These are phyloP conservation scores for Russula vinacea DNA, from an alignment of 768 basidiomycete genomes.

Conservation along the genomic window DNA sequence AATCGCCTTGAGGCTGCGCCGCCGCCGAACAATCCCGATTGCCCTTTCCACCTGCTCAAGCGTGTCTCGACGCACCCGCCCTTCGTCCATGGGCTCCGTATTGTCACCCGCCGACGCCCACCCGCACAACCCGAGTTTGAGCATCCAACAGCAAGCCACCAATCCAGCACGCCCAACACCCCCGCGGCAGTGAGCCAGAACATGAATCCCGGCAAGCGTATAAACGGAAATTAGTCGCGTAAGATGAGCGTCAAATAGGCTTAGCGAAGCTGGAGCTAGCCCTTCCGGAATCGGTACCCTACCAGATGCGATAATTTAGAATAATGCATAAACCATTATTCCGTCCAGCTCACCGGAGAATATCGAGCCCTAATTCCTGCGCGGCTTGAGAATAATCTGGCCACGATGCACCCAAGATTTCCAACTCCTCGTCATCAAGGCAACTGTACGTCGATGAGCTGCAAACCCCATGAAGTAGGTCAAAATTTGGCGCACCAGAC, in stretches of 20 bases:
- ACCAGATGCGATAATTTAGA: constrained; percentile 18
- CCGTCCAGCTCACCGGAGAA: constrained; percentile 61
- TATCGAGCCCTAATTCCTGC: constrained; percentile 62
- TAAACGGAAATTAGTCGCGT: constrained; percentile 64
- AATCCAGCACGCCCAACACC: constrained; percentile 93
- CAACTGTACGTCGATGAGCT: constrained; percentile 48
- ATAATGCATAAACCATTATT: not conserved
- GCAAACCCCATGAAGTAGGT: not conserved
- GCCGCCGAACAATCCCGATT: constrained; percentile 66
- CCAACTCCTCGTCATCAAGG: constrained; percentile 79
- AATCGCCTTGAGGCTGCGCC: constrained; percentile 85
- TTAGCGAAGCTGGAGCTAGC: constrained; percentile 62
- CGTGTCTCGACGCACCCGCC: constrained; percentile 44
- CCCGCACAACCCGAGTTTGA: constrained; percentile 87
- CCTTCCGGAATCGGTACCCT: constrained; percentile 91
- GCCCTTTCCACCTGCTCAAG: constrained; percentile 68
- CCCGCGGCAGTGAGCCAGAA: constrained; percentile 89
- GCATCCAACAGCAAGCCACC: constrained; percentile 87
- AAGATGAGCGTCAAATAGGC: constrained; percentile 63
- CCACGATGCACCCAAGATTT: constrained; percentile 86
- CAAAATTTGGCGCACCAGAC: constrained; percentile 57
- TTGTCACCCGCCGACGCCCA: constrained; percentile 44
- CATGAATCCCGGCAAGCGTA: constrained; percentile 64
- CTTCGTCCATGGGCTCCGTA: constrained; percentile 6
- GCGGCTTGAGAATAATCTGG: constrained; percentile 65